A percentile compares a stretch with the other conserved stretches of the same genome.
phyloP scores from a whole-genome alignment of 176 grass and related monocot genomes.

The Ananas comosus region DNA sequence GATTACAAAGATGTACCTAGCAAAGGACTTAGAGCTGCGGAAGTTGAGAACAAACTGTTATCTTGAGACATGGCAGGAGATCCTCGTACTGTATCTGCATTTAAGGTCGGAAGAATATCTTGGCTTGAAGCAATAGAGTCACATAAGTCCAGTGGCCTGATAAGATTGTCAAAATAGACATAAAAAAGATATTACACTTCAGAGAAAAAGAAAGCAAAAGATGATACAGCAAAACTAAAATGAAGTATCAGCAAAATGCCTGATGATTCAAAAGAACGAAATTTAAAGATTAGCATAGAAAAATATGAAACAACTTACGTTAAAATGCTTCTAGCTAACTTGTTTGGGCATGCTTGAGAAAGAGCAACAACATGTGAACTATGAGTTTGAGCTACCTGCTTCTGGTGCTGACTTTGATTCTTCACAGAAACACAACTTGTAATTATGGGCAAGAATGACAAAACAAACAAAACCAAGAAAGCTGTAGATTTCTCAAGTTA shows the following conservation, averaged over 20 bases:
- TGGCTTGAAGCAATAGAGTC: constrained; percentile 54
- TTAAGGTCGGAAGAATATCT: constrained; percentile 58
- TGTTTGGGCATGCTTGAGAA: constrained; percentile 64
- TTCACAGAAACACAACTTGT: constrained; percentile 26
- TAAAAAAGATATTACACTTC: not conserved
- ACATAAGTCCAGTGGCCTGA: constrained; percentile 93
- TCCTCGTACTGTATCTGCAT: constrained; percentile 57
- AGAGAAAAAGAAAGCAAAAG: not conserved
- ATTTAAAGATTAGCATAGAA: too few relatives aligned
- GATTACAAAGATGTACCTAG: constrained; percentile 54
- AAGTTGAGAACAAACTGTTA: constrained; percentile 44
- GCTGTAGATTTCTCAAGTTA: too few relatives aligned
- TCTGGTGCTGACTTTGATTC: constrained; percentile 44
- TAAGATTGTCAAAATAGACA: not conserved
- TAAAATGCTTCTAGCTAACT: constrained; percentile 48
- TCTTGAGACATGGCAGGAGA: constrained; percentile 54
- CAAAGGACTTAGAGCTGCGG: constrained; percentile 38
- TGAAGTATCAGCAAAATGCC: too few relatives aligned
- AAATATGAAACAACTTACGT: constrained; percentile 46
- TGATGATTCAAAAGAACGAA: too few relatives aligned
- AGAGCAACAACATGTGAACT: constrained; percentile 69
- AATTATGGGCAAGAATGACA: constrained; percentile 19
- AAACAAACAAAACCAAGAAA: constrained; percentile 12
- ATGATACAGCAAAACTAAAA: not conserved
- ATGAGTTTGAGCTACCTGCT: constrained; percentile 51